Evolutionary conservation across 148 eudicot species (phyloP), one percentile per base, ranked within the genome.

Genomic region (Cornus kousa): DNA sequence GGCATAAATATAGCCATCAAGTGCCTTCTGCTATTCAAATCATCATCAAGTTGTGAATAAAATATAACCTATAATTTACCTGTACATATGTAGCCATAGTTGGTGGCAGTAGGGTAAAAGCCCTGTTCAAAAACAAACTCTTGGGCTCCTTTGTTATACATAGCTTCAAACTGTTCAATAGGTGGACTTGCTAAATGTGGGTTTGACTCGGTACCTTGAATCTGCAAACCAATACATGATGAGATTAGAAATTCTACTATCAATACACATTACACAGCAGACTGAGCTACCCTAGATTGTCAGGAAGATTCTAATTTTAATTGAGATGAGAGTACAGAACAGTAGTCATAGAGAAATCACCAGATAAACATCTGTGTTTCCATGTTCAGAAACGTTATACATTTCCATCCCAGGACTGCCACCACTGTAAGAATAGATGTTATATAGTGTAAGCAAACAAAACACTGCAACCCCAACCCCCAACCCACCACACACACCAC

Each of bases 31-130:
- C 28, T 20, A 12, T 8, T 53, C 23, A 17, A 62, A 5, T 17
- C 66, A 62, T 62, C 24, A 20, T 43, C 28, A 3, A 37, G 46
- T 43, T 9, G 48, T 43, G 1, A 22, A 50, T 14, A 62, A 19
- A 2, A 74, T 33, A 43, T 10, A 14, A 22, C 22, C 20, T 48
- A 14, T 50, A 48, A 19, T 20, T 67, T 68, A 94, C 99, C 99
- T 85, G 98, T 86, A 91, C 90, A 89, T 76, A 94, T 79, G 77
- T 94, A 96, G 46, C 95, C 95, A 83, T 92, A 96, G 76, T 86
- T 82, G 83, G 92, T 74, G 84, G 91, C 90, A 87, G 86, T 70
- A 87, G 98, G 92, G 77, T 89, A 92, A 81, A 92, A 70, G 83
- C 88, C 83, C 74, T 91, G 98, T 71, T 96, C 97, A 77, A 92